Evolutionary conservation across 257 asterid genomes (phyloP).

Genomic region (Thymus mandschuricus): DNA sequence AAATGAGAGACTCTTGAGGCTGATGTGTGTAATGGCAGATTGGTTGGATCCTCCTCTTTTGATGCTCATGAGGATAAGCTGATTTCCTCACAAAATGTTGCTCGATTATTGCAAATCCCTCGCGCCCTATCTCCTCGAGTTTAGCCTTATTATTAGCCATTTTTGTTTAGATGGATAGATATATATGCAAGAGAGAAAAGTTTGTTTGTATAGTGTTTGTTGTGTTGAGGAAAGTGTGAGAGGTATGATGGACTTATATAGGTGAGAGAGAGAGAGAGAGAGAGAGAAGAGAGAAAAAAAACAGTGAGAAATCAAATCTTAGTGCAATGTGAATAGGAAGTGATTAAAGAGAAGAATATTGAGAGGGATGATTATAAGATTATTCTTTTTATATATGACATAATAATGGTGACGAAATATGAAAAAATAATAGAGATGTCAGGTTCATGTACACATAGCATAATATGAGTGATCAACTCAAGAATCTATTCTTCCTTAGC

Average conservation of each 20-base stretch:
- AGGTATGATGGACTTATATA: slow-evolving; percentile 26
- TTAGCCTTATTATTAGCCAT: slow-evolving; percentile 22
- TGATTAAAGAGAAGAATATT: neutral
- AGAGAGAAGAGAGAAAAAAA: neutral
- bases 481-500: slow-evolving; percentile 20
- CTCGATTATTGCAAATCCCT: slow-evolving; percentile 43
- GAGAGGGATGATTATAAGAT: neutral
- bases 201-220: neutral
- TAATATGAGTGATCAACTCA: neutral
- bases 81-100: slow-evolving; percentile 18
- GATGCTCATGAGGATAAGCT: slow-evolving; percentile 14
- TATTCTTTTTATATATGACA: neutral
- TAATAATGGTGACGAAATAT: neutral
- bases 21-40: slow-evolving; percentile 20
- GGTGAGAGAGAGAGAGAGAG: slow-evolving; percentile 14
- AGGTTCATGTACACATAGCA: neutral
- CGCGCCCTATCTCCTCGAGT: slow-evolving; percentile 43
- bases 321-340: neutral
- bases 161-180: neutral
- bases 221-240: slow-evolving; percentile 5
- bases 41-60: slow-evolving; percentile 12
- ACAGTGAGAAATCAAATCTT: neutral
- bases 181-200: neutral
- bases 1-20: slow-evolving; percentile 32
- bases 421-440: neutral